Base-by-base conservation (phyloP, 768 basidiomycete species). In the Termitomyces sp. region DNA sequence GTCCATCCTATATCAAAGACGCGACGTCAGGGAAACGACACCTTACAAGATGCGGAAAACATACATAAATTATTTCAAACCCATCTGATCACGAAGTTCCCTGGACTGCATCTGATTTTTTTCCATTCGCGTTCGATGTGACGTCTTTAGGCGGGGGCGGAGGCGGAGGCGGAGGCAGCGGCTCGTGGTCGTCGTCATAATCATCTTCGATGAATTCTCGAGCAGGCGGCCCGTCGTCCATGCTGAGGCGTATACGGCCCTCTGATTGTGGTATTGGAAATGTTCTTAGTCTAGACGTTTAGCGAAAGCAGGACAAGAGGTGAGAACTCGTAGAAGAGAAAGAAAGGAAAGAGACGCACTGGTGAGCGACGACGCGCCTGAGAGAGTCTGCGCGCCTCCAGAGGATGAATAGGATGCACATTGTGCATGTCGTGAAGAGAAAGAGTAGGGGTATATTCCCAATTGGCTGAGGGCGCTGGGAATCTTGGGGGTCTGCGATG, bases 151-250 rank as follows among this genome's bases (percentile, higher is more conserved):
- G 34, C 5, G 12, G 7, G n/a, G 40, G 44, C 5, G 36, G 39
- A 43, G 39, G 40, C 2, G 49, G 45, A 18, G 52, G 46, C 37
- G 60, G 57, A 14, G 60, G 49, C 27, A 70, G 22, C 26, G 64
- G 60, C 46, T 72, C 72, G 32, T 77, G 70, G 34, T 78, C 81
- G 13, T 82, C 85, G 46, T 85, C 84, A 47, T 82, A 79, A 7
- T 58, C 52, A 36, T 58, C 57, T 6, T 36, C 57, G 12, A 90
- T 63, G 60, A 89, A 89, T 54, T 85, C 84, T 16, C 76, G 74
- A n/a, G 86, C 80, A n/a, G 87, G 78, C 13, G 88, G 88, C 0
- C 86, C 85, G 53, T 89, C 86, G 62, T 90, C 88, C 65, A 82
- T 78, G 47, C 86, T 88, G 22, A 90, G 76, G 9, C 88, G 80